Evolutionary conservation across 495 filamentous ascomycete genomes (phyloP).

Genomic region (Aspergillus conjunctus): DNA sequence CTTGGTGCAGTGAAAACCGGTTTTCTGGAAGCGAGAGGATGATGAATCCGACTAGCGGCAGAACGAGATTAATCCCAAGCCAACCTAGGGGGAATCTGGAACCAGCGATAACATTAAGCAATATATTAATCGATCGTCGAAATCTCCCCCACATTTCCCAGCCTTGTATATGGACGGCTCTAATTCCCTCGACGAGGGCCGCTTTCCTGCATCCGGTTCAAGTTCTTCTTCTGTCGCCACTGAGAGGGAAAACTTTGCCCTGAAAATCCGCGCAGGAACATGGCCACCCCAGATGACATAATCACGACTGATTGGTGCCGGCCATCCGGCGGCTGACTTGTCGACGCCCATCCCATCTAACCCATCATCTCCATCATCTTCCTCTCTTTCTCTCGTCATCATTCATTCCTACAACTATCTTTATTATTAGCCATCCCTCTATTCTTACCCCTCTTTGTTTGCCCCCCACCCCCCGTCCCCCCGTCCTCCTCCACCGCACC

Average conservation of each 20-base stretch:
- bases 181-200: not conserved
- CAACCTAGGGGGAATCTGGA: no score
- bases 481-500: no score
- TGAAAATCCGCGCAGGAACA: constrained; percentile 16
- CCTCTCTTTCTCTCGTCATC: constrained; percentile 14
- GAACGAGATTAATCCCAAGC: no score
- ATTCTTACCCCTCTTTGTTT: constrained; percentile 5
- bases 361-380: constrained; percentile 19
- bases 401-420: constrained; percentile 11
- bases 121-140: not conserved
- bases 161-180: not conserved
- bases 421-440: constrained; percentile 11
- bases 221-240: not conserved
- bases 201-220: not conserved
- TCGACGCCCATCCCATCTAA: constrained; percentile 18
- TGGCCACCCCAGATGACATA: constrained; percentile 23
- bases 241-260: not conserved
- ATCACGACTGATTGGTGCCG: constrained; percentile 20
- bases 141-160: not conserved
- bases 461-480: not conserved
- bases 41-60: no score
- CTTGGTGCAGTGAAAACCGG: not conserved
- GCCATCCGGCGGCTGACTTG: constrained; percentile 14
- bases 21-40: not conserved
- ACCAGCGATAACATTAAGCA: no score